Percentiles rank a stretch among this genome's conserved stretches.
Evolutionary conservation across 2,329 filamentous ascomycete species (phyloP).

Genomic region (Cercospora berteroae): DNA sequence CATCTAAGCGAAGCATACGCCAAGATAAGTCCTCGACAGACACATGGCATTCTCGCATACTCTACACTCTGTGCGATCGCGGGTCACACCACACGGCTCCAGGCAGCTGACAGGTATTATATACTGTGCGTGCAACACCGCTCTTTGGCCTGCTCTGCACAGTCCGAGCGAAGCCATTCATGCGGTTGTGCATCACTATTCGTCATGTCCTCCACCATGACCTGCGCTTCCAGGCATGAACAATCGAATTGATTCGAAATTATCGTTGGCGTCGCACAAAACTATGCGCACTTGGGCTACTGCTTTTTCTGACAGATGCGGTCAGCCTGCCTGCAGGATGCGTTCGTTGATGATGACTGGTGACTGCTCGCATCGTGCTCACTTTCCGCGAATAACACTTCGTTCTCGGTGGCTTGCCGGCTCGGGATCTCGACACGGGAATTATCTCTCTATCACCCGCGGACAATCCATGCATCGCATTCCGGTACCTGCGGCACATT

Average conservation of each 20-base stretch:
- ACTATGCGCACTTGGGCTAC: neutral
- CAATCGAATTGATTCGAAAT: neutral
- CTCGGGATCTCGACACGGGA: neutral
- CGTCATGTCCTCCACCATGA: neutral
- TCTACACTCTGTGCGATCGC: neutral
- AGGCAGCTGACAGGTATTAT: conserved; percentile 14
- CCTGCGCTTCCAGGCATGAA: neutral
- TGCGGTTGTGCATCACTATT: neutral
- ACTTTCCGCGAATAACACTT: neutral
- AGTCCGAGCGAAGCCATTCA: neutral
- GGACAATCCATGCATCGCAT: neutral
- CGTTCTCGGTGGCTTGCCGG: neutral
- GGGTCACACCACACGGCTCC: conserved; percentile 4
- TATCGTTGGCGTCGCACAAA: conserved; percentile 1
- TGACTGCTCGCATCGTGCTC: neutral
- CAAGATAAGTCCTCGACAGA: neutral
- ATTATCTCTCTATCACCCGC: neutral
- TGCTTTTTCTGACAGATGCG: neutral
- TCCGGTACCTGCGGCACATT: neutral
- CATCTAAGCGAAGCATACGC: conserved; percentile 1
- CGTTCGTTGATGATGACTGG: neutral
- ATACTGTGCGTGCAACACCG: conserved; percentile 2
- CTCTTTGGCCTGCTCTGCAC: neutral
- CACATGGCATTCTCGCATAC: neutral
- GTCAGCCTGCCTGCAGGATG: neutral